Conservation (phyloP, 2,329 filamentous ascomycete species). For the Aspergillus niger region DNA sequence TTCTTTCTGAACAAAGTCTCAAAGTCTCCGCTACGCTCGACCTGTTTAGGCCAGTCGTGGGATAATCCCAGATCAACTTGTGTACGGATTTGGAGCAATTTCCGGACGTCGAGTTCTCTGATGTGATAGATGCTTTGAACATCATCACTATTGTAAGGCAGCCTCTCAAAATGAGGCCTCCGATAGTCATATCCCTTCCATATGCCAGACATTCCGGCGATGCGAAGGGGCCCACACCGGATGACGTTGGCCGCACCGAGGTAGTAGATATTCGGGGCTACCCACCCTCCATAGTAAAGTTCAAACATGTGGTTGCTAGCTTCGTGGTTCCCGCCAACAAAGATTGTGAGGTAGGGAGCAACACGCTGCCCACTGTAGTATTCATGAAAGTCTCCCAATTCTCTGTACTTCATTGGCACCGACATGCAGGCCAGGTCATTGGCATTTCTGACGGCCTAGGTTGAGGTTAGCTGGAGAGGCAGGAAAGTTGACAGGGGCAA, state of each 20-base stretch:
- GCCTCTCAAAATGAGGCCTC: slow-evolving; percentile 77
- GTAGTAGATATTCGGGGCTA: slow-evolving; percentile 95
- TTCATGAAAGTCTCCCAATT: slow-evolving; percentile 87
- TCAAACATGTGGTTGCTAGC: slow-evolving; percentile 88
- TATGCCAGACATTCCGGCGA: slow-evolving; percentile 88
- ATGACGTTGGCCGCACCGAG: slow-evolving; percentile 90
- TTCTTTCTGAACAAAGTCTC: slow-evolving; percentile 71
- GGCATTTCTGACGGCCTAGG: slow-evolving; percentile 80
- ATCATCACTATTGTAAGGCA: slow-evolving; percentile 79
- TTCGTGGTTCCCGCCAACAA: slow-evolving; percentile 94
- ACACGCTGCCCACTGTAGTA: slow-evolving; percentile 80
- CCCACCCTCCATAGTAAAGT: slow-evolving; percentile 96
- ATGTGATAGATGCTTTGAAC: slow-evolving; percentile 85
- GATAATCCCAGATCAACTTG: slow-evolving; percentile 90
- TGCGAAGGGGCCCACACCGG: slow-evolving; percentile 78
- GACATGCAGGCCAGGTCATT: slow-evolving; percentile 86
- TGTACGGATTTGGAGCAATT: slow-evolving; percentile 78
- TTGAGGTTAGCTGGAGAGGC: slow-evolving; percentile 15
- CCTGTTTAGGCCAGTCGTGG: slow-evolving; percentile 88
- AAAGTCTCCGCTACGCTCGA: slow-evolving; percentile 77
- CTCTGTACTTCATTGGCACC: slow-evolving; percentile 82
- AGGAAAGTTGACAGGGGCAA: background rate
- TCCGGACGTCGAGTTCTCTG: slow-evolving; percentile 85
- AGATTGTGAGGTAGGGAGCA: slow-evolving; percentile 88
- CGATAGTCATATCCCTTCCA: slow-evolving; percentile 91